Base-by-base conservation (phyloP, 2,329 filamentous ascomycete genomes). In the Fusarium nanum region DNA sequence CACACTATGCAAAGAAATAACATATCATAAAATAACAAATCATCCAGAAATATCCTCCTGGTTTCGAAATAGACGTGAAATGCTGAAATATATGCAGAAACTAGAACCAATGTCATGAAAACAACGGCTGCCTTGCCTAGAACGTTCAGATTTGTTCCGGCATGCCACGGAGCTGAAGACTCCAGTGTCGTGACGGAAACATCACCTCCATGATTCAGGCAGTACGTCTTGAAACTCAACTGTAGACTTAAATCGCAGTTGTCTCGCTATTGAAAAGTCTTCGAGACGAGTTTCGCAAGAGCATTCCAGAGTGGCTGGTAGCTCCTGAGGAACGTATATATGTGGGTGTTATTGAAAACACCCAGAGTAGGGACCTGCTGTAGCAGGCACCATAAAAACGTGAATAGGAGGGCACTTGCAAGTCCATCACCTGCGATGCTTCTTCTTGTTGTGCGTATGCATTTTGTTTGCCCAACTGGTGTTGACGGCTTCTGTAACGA, bases 391-490 rank as follows among this genome's bases (percentile, higher is more conserved):
- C 73, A 42, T 63, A 54, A 54, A 76, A 76, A 76, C 74, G 74
- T 76, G 63, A 67, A 62, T 70, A 58, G 64, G 65, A 48, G 57
- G 60, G 57, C 64, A 55, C 41, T 53, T 49, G 54, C 56, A 62
- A 34, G 46, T 27, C 30, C 22, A 59, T 67, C 45, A 60, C 55
- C 67, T 64, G 53, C 64, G 67, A 61, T 75, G 74, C 54, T 68
- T 75, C 56, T 77, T 78, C 55, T 77, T 76, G 53, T 79, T 76
- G 53, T 79, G 81, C 30, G 73, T 75, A 55, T 79, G 81, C 32
- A 73, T 80, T 74, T 86, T 86, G 20, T 80, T 79, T 41, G 76
- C 74, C 85, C 85, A 88, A 75, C 85, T 86, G 41, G 75, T 69
- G 67, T 87, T 81, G 56, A 87, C 83, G 6, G 85, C 85, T 5